Conservation (phyloP, 2,329 filamentous ascomycete genomes). For the Rutstroemia sp. region DNA sequence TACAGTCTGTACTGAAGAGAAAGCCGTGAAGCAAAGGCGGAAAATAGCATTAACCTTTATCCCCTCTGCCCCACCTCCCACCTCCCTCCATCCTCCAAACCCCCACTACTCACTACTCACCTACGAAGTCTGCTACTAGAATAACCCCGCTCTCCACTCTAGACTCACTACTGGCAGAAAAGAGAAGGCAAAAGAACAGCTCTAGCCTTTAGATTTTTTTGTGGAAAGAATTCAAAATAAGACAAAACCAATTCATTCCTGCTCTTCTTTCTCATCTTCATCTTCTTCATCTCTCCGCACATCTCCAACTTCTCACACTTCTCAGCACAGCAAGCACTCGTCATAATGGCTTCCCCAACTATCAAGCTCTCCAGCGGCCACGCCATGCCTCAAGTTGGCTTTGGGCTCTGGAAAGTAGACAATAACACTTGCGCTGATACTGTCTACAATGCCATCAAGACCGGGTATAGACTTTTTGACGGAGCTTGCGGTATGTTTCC, state of each 20-base stretch:
- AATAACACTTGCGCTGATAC: constrained; percentile 54
- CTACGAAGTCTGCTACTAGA: neutral
- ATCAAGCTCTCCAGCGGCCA: constrained; percentile 40
- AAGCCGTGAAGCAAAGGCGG: too few species aligned
- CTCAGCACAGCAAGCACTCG: neutral
- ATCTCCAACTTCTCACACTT: neutral
- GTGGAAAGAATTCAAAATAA: too few species aligned
- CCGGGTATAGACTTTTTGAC: constrained; percentile 53
- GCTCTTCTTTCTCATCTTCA: neutral
- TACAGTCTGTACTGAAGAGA: too few species aligned
- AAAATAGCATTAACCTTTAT: too few species aligned
- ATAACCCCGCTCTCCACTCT: neutral
- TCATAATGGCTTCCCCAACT: constrained; percentile 30
- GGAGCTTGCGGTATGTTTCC: constrained; percentile 45
- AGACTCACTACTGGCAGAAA: too few species aligned
- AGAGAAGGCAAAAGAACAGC: too few species aligned
- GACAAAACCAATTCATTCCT: neutral
- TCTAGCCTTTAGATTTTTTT: too few species aligned
- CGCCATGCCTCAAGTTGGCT: constrained; percentile 54
- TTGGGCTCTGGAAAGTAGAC: constrained; percentile 65
- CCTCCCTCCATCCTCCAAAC: neutral
- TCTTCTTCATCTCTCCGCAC: neutral
- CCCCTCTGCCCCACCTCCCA: neutral
- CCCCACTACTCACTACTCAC: neutral
- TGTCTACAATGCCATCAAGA: constrained; percentile 61